Evolutionary conservation across 1,139 yeast species (phyloP).

Genomic region (Blastobotrys indianensis): DNA sequence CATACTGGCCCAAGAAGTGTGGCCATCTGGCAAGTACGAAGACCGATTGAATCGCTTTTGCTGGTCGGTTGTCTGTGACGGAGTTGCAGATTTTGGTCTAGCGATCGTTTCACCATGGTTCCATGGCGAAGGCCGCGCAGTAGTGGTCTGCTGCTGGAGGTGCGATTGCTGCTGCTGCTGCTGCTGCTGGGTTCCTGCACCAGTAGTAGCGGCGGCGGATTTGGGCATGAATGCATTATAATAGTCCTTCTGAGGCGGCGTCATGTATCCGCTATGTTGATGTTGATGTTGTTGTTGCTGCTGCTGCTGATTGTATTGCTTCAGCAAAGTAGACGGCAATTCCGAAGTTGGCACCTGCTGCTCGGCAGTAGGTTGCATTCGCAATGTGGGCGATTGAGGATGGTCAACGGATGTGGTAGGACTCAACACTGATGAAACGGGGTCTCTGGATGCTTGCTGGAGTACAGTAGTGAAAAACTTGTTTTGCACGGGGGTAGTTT

Average conservation of each 20-base stretch:
- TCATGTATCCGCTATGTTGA: conserved; percentile 17
- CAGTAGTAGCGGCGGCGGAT: background rate
- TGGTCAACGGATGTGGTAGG: conserved; percentile 24
- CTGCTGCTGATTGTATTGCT: conserved; percentile 10
- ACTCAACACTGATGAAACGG: conserved; percentile 26
- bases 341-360: conserved; percentile 10
- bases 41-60: conserved; percentile 1
- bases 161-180: conserved; percentile 6
- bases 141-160: conserved; percentile 4
- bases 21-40: conserved; percentile 20
- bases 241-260: conserved; percentile 18
- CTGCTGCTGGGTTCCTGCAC: background rate
- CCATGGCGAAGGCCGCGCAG: conserved; percentile 21
- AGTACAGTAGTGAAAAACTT: conserved; percentile 35
- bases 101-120: conserved; percentile 21
- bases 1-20: conserved; percentile 26
- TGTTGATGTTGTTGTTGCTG: conserved; percentile 12
- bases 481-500: conserved; percentile 35
- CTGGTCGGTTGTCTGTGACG: conserved; percentile 3
- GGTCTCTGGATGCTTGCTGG: conserved; percentile 31
- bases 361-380: conserved; percentile 2
- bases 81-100: conserved; percentile 28
- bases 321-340: conserved; percentile 9
- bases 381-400: conserved; percentile 6
- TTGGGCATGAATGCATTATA: conserved; percentile 9